These are phyloP conservation scores for Naegleria fowleri DNA, from an alignment of 208 protist genomes.

Conservation along the genomic window DNA sequence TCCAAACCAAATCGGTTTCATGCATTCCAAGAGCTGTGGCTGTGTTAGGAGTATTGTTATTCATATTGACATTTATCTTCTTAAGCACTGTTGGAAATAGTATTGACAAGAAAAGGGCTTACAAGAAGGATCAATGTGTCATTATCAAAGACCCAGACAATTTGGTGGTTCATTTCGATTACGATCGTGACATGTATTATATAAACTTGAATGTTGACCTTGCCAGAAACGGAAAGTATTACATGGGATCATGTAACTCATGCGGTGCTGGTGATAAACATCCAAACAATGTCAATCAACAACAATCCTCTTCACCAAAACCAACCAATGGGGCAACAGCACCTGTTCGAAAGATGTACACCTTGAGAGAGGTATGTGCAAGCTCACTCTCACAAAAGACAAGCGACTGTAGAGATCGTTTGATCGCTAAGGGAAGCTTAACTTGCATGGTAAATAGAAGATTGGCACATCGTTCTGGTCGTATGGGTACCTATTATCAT, in stretches of 20 bases:
- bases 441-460: not conserved
- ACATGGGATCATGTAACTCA: not conserved
- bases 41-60: not conserved
- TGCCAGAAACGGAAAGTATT: not conserved
- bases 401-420: not conserved
- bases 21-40: not conserved
- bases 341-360: not conserved
- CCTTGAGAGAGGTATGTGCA: not conserved
- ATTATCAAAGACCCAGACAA: not conserved
- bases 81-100: not conserved
- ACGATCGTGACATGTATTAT: not conserved
- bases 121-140: not conserved
- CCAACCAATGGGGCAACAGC: too few relatives aligned
- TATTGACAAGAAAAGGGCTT: not conserved
- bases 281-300: not conserved
- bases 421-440: not conserved
- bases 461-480: not conserved
- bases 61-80: not conserved
- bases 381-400: not conserved
- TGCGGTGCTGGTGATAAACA: not conserved
- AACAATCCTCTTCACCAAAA: not conserved
- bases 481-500: not conserved
- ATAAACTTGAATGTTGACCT: not conserved
- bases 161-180: not conserved
- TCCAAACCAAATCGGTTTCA: not conserved